Conservation (phyloP, 1,139 yeast species). For the Sugiyamaella grinbergsii region DNA sequence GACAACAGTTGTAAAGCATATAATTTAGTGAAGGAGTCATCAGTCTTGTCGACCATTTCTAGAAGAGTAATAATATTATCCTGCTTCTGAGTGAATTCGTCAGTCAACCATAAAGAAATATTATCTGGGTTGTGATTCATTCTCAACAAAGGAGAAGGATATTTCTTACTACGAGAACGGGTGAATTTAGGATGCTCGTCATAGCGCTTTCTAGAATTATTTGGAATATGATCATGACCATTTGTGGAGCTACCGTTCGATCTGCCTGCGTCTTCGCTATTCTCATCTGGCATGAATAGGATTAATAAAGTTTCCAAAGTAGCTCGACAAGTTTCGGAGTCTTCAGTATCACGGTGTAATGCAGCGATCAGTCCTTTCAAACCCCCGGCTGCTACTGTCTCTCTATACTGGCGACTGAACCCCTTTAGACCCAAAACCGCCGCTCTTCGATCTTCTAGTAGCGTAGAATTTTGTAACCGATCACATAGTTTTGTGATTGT, state of each 20-base stretch:
- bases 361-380: conserved; percentile 72
- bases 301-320: conserved; percentile 83
- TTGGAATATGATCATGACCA: conserved; percentile 1
- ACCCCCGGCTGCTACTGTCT: conserved; percentile 87
- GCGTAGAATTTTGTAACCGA: conserved; percentile 77
- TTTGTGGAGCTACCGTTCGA: conserved; percentile 5
- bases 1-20: conserved; percentile 85
- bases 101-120: conserved; percentile 93
- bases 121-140: conserved; percentile 50
- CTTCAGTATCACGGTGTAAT: conserved; percentile 65
- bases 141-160: conserved; percentile 19
- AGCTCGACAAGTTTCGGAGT: conserved; percentile 75
- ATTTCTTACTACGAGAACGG: conserved; percentile 18
- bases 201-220: not conserved
- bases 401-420: conserved; percentile 86
- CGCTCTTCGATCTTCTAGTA: conserved; percentile 84
- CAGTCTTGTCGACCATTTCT: conserved; percentile 55
- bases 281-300: conserved; percentile 54
- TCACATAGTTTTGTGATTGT: conserved; percentile 90
- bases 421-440: conserved; percentile 90
- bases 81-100: conserved; percentile 70
- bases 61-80: conserved; percentile 62
- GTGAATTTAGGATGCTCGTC: conserved; percentile 15
- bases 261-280: not conserved
- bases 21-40: conserved; percentile 76